Evolutionary conservation across 108 stramenopile species (phyloP).

Genomic region (Cyclostephanos tholiformis): DNA sequence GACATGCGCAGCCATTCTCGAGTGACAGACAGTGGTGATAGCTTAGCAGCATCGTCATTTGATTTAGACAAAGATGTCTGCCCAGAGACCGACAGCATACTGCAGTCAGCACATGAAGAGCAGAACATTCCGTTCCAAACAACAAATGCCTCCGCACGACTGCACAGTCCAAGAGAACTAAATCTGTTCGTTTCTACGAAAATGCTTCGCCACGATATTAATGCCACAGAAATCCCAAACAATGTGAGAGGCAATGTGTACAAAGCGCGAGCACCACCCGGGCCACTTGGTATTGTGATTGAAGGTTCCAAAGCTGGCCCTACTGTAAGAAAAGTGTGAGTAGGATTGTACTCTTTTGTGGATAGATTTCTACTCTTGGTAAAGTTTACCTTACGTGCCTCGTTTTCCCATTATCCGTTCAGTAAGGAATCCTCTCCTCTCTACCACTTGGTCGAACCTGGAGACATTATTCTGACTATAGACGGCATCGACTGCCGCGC

Average conservation of each 20-base stretch:
- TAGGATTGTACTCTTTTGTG: not conserved
- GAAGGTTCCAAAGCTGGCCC: conserved; percentile 34
- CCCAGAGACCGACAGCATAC: not conserved
- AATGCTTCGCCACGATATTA: not conserved
- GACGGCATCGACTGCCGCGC: conserved; percentile 29
- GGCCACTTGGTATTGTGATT: conserved; percentile 38
- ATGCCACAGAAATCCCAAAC: not conserved
- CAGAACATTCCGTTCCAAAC: not conserved
- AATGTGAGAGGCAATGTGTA: conserved; percentile 22
- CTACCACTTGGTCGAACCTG: conserved; percentile 16
- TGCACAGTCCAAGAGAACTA: conserved; percentile 2
- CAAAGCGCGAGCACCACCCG: conserved; percentile 34
- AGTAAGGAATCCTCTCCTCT: conserved; percentile 16
- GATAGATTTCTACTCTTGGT: too few species aligned
- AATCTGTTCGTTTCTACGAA: conserved; percentile 24
- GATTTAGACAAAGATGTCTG: not conserved
- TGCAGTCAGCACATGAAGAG: conserved; percentile 1
- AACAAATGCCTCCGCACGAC: not conserved
- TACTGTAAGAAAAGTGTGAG: conserved; percentile 31
- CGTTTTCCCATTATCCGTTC: too few species aligned
- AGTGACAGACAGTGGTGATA: conserved; percentile 23
- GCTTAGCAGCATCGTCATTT: not conserved
- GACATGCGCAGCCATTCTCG: not conserved
- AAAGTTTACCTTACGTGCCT: too few species aligned
- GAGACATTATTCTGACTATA: conserved; percentile 35